Evolutionary conservation across 805 yeast genomes (phyloP), one percentile per base, ranked within the genome.

Genomic region (Saccharomycopsis sp.): DNA sequence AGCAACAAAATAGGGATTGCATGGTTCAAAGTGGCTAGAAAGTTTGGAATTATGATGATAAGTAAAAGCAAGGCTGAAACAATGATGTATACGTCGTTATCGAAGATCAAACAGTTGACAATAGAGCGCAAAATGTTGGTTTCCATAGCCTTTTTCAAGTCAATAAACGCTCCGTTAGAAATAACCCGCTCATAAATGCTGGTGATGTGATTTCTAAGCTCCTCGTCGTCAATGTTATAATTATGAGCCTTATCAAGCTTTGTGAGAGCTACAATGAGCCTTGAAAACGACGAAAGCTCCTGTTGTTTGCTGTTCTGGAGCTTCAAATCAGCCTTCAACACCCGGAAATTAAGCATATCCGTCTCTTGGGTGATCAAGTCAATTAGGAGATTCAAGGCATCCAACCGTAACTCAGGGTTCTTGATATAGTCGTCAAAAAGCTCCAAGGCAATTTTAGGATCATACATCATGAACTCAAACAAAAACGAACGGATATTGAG

Each of bases 401-500:
- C 60, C 24, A 56, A 25, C n/a, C 63, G 22, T 9, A 12, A 15
- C 7, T 19, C 24, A 22, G 62, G 57, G 15, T 51, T 35, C 34
- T 56, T 54, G 19, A 56, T 47, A 38, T 54, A 58, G 38, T 58
- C 63, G 47, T 58, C 47, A n/a, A 61, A 49, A 17, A 61, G 42
- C 52, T 58, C 58, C 24, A 59, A 59, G 3, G 54, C 58, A 2
- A 53, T 24, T 56, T 53, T 47, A 12, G 63, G 62, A n/a, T 58
- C 56, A 22, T 42, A 25, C n/a, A 56, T 7, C 56, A 56, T 53
- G 35, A 61, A 61, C 23, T 61, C 63, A 3, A 58, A 20, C 7
- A 61, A 54, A 15, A 61, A 24, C 5, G 57, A 51, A n/a, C 63
- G 25, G 22, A 58, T 56, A 35, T 61, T 61, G n/a, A 61, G 50